A percentile compares a stretch with the other conserved stretches of the same genome.
Evolutionary conservation across 176 grass and related monocot genomes (phyloP).

Genomic region (Carex parvula): DNA sequence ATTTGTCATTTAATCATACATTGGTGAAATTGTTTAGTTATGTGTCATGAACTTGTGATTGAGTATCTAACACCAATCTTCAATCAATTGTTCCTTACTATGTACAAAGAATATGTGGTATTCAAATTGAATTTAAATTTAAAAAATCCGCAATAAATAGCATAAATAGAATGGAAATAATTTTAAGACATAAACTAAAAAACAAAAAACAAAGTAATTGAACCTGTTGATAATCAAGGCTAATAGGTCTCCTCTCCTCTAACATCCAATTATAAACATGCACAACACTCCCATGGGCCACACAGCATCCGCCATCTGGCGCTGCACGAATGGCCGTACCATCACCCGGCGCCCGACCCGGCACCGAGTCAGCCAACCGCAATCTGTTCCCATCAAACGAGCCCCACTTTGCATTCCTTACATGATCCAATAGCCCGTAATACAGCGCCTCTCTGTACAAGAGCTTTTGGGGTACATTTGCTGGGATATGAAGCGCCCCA

Average conservation of each 20-base stretch:
- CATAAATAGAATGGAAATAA: not conserved
- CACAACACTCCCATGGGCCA: constrained; percentile 81
- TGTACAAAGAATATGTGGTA: not conserved
- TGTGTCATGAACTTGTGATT: not conserved
- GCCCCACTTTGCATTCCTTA: constrained; percentile 74
- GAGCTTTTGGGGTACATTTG: constrained; percentile 70
- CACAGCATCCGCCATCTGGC: constrained; percentile 89
- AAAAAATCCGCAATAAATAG: not conserved
- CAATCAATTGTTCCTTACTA: not conserved
- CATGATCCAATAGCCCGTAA: constrained; percentile 75
- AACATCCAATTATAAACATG: constrained; percentile 98
- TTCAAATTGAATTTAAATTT: not conserved
- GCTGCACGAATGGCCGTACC: constrained; percentile 78
- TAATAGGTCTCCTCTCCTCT: constrained; percentile 64
- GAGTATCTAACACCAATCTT: not conserved
- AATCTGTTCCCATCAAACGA: constrained; percentile 69
- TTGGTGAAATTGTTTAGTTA: not conserved
- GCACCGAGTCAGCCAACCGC: constrained; percentile 40
- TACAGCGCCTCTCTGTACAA: constrained; percentile 83
- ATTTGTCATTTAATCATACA: not conserved
- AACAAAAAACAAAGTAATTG: not conserved
- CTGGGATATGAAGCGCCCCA: constrained; percentile 69
- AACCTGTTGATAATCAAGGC: constrained; percentile 45
- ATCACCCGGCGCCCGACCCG: constrained; percentile 69
- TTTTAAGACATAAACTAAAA: not conserved